Evolutionary conservation across 495 filamentous ascomycete species (phyloP).

Genomic region (Cercophora scortea): DNA sequence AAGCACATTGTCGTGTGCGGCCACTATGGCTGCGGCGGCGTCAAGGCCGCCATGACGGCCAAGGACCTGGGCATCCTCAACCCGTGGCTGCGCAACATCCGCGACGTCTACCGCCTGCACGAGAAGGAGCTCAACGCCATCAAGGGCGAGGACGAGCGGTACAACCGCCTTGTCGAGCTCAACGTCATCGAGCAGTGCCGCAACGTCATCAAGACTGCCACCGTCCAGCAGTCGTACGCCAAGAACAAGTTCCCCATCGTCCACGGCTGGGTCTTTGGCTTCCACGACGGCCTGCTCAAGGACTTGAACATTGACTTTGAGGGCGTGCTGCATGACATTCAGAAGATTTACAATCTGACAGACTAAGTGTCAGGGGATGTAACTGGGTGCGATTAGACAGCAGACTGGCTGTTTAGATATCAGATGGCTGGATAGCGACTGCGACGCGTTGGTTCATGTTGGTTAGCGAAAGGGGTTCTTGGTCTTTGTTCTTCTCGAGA

Average conservation of each 20-base stretch:
- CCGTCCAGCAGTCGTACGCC: constrained; percentile 45
- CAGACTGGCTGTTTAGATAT: no score
- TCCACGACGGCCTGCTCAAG: constrained; percentile 44
- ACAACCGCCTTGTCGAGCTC: constrained; percentile 52
- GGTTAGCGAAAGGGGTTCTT: no score
- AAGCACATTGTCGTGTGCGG: constrained; percentile 61
- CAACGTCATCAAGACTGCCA: constrained; percentile 52
- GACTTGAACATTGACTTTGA: constrained; percentile 44
- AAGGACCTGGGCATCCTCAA: constrained; percentile 53
- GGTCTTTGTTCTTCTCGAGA: no score
- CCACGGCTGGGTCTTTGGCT: constrained; percentile 51
- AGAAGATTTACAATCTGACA: constrained; percentile 50
- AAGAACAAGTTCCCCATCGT: constrained; percentile 46
- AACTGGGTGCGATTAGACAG: no score
- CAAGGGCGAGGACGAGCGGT: constrained; percentile 31
- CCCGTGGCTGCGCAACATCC: constrained; percentile 54
- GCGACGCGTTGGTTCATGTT: no score
- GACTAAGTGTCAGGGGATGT: neutral
- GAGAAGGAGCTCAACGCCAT: constrained; percentile 49
- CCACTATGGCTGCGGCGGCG: constrained; percentile 57
- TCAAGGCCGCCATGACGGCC: constrained; percentile 52
- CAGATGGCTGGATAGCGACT: no score
- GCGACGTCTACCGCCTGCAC: constrained; percentile 51
- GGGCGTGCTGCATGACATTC: constrained; percentile 35
- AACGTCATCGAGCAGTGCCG: constrained; percentile 52